phyloP scores from a whole-genome alignment of 305 asterid genomes.

The Fraxinus latifolia region DNA sequence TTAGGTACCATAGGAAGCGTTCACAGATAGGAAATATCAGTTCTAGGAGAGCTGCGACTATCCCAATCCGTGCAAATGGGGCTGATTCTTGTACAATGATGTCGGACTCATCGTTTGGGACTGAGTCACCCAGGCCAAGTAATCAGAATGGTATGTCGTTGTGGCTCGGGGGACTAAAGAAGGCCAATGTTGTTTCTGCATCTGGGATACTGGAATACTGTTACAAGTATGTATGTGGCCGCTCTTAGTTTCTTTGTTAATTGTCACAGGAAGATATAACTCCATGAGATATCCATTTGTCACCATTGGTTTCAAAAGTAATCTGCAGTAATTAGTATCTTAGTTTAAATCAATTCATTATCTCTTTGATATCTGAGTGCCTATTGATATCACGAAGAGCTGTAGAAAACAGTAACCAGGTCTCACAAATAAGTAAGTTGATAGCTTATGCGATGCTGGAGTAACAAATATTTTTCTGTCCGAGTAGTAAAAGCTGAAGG shows the following conservation, averaged over 20 bases:
- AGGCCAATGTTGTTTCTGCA: conserved; percentile 63
- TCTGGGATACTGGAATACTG: conserved; percentile 79
- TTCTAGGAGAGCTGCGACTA: conserved; percentile 72
- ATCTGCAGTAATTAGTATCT: not conserved
- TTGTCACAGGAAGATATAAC: not conserved
- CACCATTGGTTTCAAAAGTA: not conserved
- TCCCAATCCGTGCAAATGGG: conserved; percentile 70
- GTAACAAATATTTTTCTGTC: not conserved
- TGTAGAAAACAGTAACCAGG: not conserved
- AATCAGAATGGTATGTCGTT: conserved; percentile 39
- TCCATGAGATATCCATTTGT: not conserved
- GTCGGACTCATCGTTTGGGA: conserved; percentile 78
- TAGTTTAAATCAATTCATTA: not conserved
- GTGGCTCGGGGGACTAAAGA: conserved; percentile 63
- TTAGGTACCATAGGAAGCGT: conserved; percentile 58
- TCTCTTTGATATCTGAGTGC: not conserved
- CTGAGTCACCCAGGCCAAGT: conserved; percentile 67
- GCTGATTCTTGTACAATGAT: conserved; percentile 49
- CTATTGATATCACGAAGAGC: not conserved
- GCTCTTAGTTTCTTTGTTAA: not conserved
- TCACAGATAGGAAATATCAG: conserved; percentile 80
- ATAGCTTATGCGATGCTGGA: not conserved
- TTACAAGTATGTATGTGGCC: conserved; percentile 59
- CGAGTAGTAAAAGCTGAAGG: not conserved
- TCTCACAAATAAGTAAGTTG: not conserved